These are phyloP conservation scores for Parachlorella kessleri DNA, from an alignment of 139 green algal species.

Conservation along the genomic window DNA sequence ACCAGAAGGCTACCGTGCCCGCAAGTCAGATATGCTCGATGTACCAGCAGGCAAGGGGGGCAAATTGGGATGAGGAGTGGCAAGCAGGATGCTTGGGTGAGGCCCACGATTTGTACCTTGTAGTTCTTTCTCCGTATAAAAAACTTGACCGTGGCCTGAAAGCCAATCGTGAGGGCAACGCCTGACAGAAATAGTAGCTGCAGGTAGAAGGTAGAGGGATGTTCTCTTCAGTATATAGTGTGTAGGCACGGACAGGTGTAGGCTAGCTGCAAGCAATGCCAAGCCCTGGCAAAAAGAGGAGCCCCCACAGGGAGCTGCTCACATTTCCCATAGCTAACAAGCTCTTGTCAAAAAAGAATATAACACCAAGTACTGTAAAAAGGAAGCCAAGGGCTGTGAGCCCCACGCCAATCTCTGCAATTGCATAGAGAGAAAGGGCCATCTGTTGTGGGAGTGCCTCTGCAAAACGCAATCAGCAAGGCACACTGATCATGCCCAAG, in stretches of 20 bases:
- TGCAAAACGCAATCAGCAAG: no score
- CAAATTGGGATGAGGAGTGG: no score
- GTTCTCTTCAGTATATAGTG: no score
- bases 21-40: no score
- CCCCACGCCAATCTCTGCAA: constrained; percentile 97
- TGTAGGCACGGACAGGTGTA: neutral
- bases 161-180: constrained; percentile 90
- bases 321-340: constrained; percentile 98
- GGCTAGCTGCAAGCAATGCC: neutral
- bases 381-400: constrained; percentile 92
- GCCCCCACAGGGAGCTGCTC: constrained; percentile 7
- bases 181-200: constrained; percentile 93
- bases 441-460: no score
- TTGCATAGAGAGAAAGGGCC: no score
- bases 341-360: constrained; percentile 97
- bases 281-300: neutral
- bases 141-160: constrained; percentile 81
- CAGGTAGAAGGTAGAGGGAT: neutral
- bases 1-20: no score
- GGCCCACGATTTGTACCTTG: constrained; percentile 68
- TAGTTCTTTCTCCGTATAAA: constrained; percentile 89
- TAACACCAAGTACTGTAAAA: constrained; percentile 92
- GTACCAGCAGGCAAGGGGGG: no score
- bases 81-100: no score
- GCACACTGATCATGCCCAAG: no score